phyloP scores from a whole-genome alignment of 2,329 filamentous ascomycete genomes.

The Penicillium sp. region DNA sequence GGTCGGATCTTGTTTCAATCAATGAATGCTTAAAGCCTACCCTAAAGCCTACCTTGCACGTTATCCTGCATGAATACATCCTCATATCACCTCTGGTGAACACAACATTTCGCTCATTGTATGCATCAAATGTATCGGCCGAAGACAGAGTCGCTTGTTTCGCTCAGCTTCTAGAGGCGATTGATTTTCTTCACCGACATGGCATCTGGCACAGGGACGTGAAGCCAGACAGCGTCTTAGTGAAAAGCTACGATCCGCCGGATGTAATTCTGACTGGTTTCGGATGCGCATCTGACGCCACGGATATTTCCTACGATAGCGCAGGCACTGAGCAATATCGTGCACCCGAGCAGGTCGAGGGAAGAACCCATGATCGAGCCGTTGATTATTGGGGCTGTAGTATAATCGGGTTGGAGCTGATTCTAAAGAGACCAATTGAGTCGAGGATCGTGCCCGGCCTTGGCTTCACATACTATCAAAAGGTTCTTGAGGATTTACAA shows the following conservation, averaged over 20 bases:
- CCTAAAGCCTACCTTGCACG: not conserved
- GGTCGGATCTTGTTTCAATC: not conserved
- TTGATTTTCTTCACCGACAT: conserved; percentile 1
- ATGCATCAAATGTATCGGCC: not conserved
- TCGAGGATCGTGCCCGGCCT: not conserved
- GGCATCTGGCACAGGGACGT: conserved; percentile 4
- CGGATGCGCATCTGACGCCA: not conserved
- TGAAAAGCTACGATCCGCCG: conserved; percentile 6
- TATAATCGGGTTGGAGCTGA: not conserved
- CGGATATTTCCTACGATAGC: not conserved
- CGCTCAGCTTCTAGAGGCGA: not conserved
- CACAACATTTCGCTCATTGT: not conserved
- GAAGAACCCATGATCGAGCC: not conserved
- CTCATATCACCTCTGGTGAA: not conserved
- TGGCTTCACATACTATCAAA: not conserved
- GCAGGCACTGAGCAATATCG: not conserved
- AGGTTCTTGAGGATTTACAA: not conserved
- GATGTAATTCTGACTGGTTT: conserved; percentile 6
- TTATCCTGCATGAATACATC: not conserved
- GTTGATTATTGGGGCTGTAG: conserved; percentile 1
- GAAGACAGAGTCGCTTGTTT: not conserved
- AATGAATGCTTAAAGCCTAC: not conserved
- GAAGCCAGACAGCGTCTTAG: conserved; percentile 5
- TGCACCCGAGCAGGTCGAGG: not conserved
- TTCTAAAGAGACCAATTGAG: not conserved